A percentile compares a stretch with the other conserved stretches of the same genome.
Evolutionary conservation across 2,329 filamentous ascomycete genomes (phyloP).

Genomic region (Fusarium sambucinum): DNA sequence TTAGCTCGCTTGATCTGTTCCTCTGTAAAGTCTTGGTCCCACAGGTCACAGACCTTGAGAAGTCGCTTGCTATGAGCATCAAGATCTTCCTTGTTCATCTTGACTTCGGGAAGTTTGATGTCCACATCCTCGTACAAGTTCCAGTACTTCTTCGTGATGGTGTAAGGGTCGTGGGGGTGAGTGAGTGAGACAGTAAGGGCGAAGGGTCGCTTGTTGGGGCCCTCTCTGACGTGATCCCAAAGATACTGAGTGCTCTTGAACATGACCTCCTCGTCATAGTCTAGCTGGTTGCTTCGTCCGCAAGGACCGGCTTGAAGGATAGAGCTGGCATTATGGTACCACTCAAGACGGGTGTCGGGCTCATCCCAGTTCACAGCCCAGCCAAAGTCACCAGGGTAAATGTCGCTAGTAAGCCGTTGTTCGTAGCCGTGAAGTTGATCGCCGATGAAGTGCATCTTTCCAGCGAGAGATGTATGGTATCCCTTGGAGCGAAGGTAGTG

Average conservation of each 20-base stretch:
- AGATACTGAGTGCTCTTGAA: conserved; percentile 90
- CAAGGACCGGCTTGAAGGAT: conserved; percentile 91
- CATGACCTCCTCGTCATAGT: conserved; percentile 97
- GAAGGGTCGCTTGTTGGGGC: conserved; percentile 80
- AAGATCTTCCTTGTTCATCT: conserved; percentile 82
- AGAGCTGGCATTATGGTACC: conserved; percentile 96
- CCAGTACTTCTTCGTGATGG: conserved; percentile 94
- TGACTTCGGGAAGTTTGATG: conserved; percentile 83
- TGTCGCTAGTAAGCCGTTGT: conserved; percentile 91
- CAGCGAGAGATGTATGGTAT: conserved; percentile 90
- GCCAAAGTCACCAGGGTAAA: conserved; percentile 93
- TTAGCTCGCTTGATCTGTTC: conserved; percentile 88
- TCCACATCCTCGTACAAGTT: conserved; percentile 90
- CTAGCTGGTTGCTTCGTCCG: conserved; percentile 91
- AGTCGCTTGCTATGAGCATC: conserved; percentile 90
- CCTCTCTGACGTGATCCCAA: conserved; percentile 89
- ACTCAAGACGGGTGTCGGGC: conserved; percentile 86
- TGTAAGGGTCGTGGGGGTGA: conserved; percentile 95
- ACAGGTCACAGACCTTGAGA: conserved; percentile 87
- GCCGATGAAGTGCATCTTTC: conserved; percentile 98
- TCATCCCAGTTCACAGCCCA: conserved; percentile 98
- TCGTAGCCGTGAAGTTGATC: conserved; percentile 96
- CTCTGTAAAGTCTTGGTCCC: conserved; percentile 84
- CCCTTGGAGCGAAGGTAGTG: conserved; percentile 88
- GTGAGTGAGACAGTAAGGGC: conserved; percentile 92